Evolutionary conservation across 805 yeast species (phyloP).

Genomic region (Kregervanrija delftensis): DNA sequence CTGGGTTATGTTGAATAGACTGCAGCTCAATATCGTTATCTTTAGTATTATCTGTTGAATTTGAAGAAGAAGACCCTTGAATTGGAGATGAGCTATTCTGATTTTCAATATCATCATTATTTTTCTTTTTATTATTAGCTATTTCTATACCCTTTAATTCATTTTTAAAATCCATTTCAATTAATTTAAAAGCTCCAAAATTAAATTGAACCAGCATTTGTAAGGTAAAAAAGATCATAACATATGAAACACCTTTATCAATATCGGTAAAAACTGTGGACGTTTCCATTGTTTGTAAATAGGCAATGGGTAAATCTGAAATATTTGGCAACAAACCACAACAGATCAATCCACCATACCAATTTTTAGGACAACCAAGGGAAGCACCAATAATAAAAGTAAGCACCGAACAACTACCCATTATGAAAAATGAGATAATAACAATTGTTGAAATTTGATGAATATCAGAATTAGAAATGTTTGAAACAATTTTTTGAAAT

Average conservation of each 20-base stretch:
- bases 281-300: conserved; percentile 62
- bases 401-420: conserved; percentile 16
- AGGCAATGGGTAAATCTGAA: conserved; percentile 82
- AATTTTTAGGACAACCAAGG: conserved; percentile 56
- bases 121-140: too few species aligned
- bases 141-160: conserved; percentile 3
- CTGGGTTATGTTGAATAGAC: too few species aligned
- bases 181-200: conserved; percentile 63
- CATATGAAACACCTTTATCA: conserved; percentile 73
- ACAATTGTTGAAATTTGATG: conserved; percentile 62
- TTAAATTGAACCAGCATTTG: conserved; percentile 66
- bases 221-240: conserved; percentile 69
- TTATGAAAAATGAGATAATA: conserved; percentile 40
- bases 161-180: conserved; percentile 59
- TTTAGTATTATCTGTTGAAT: too few species aligned
- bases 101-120: too few species aligned
- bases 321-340: conserved; percentile 76
- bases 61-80: too few species aligned
- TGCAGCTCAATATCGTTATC: too few species aligned
- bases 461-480: conserved; percentile 61
- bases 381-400: conserved; percentile 34
- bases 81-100: too few species aligned
- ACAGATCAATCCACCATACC: conserved; percentile 66
- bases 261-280: conserved; percentile 57
- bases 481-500: conserved; percentile 62